phyloP scores from a whole-genome alignment of 2,329 filamentous ascomycete species.

The Fusarium longipes region DNA sequence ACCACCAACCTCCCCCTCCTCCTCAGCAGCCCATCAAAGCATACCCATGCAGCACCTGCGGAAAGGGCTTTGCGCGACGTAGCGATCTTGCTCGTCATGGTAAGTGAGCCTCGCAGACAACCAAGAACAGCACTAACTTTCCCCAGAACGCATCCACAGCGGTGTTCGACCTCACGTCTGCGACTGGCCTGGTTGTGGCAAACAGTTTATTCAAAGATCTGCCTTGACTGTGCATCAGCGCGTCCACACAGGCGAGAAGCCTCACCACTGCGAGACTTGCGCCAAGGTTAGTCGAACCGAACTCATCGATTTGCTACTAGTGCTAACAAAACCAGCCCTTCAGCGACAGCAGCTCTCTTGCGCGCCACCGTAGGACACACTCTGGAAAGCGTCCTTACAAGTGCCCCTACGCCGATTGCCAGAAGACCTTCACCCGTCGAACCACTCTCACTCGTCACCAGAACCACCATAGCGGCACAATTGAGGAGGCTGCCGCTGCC shows the following conservation, averaged over 20 bases:
- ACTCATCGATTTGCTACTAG: too few species aligned
- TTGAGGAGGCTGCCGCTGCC: conserved; percentile 90
- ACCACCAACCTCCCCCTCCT: conserved; percentile 45
- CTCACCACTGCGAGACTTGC: conserved; percentile 96
- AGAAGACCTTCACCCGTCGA: conserved; percentile 96
- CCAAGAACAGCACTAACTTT: conserved; percentile 40
- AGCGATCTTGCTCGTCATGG: conserved; percentile 96
- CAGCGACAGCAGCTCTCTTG: conserved; percentile 94
- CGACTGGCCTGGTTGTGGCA: conserved; percentile 87
- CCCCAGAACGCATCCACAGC: conserved; percentile 92
- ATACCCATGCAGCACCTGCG: conserved; percentile 89
- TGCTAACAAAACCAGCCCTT: conserved; percentile 74
- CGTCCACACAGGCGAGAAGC: conserved; percentile 97
- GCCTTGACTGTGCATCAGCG: conserved; percentile 94
- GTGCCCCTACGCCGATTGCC: conserved; percentile 95
- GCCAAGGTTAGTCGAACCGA: conserved; percentile 77
- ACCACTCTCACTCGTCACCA: conserved; percentile 96
- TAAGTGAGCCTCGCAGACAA: conserved; percentile 59
- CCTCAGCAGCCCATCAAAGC: conserved; percentile 67
- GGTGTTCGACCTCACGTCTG: conserved; percentile 92
- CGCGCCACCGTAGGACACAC: conserved; percentile 92
- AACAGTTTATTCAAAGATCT: conserved; percentile 96
- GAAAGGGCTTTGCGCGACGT: conserved; percentile 90
- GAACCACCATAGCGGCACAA: conserved; percentile 93
- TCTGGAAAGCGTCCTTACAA: conserved; percentile 97